phyloP scores from a whole-genome alignment of 805 yeast species.

The Spathaspora sp. region DNA sequence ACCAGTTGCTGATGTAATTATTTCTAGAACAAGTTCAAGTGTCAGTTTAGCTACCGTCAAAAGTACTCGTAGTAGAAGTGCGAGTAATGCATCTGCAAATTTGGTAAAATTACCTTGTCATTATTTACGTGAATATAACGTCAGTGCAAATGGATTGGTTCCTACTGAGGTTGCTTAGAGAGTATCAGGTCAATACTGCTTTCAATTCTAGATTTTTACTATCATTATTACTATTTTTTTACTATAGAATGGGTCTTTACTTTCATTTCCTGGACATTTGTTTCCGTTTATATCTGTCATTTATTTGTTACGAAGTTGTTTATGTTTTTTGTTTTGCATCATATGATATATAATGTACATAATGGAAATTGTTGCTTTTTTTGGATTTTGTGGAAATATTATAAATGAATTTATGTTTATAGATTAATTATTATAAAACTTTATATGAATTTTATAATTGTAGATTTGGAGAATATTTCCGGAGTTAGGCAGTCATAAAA shows the following conservation, averaged over 20 bases:
- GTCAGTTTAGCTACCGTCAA: not conserved
- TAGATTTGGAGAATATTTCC: too few relatives aligned
- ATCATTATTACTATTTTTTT: not conserved
- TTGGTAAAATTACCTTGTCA: conserved; percentile 25
- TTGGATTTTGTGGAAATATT: not conserved
- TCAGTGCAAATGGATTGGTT: conserved; percentile 35
- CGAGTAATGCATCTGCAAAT: not conserved
- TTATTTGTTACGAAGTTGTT: not conserved
- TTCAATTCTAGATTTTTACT: not conserved
- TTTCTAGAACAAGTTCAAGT: not conserved
- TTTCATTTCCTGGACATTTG: not conserved
- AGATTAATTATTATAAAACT: not conserved
- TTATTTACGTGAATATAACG: conserved; percentile 30
- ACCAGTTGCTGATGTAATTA: not conserved
- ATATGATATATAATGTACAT: not conserved
- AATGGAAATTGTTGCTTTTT: not conserved
- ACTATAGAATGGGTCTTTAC: not conserved
- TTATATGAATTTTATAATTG: not conserved
- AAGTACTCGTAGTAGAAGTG: not conserved
- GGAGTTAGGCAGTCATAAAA: too few relatives aligned
- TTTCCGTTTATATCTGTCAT: not conserved
- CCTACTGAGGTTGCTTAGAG: conserved; percentile 13
- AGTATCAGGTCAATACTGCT: not conserved
- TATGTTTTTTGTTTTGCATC: not conserved
- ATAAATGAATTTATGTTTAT: not conserved